Evolutionary conservation across 1,284 basidiomycete genomes (phyloP), one percentile per base, ranked within the genome.

Genomic region (Heterobasidion occidentale): DNA sequence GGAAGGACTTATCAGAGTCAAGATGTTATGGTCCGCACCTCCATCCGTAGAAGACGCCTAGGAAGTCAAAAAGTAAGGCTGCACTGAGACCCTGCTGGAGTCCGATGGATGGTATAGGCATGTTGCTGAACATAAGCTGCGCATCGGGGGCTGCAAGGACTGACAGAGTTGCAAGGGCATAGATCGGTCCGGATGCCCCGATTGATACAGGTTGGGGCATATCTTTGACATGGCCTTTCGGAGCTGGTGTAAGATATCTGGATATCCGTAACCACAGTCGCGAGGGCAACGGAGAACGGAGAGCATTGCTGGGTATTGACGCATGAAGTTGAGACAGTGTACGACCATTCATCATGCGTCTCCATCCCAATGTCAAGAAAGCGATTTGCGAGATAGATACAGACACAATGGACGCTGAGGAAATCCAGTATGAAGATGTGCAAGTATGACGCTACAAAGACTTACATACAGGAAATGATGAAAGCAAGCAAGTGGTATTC

Each of bases 141-240:
- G 86, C 82, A 46, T 92, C 84, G 1, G 92, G 94, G 69, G 84
- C 93, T 0, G 90, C 90, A n/a, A 92, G 74, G 0, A 92, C 90
- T 0, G 88, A 88, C 63, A 93, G 64, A 2, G 83, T 84, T 55
- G 95, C 77, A 5, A 84, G 76, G 2, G 87, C 84, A 64, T 94
- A 96, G 14, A 95, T 83, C 0, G 92, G 93, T 1, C 94, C 94
- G 1, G 89, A 92, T 0, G 90, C 86, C 17, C 94, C 93, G 4
- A 94, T 72, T 5, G 86, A 88, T 1, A 87, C 86, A 2, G 83
- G 64, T n/a, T 92, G 74, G 14, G 69, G 61, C 3, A 69, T 58
- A 0, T 70, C 66, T 17, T 70, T 68, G 4, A 68, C 64, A 1
- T 72, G 49, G n/a, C 60, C 60, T 6, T 57, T 58, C 6, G 60